phyloP scores from a whole-genome alignment of 257 asterid genomes.

The Forsythia viridissima region DNA sequence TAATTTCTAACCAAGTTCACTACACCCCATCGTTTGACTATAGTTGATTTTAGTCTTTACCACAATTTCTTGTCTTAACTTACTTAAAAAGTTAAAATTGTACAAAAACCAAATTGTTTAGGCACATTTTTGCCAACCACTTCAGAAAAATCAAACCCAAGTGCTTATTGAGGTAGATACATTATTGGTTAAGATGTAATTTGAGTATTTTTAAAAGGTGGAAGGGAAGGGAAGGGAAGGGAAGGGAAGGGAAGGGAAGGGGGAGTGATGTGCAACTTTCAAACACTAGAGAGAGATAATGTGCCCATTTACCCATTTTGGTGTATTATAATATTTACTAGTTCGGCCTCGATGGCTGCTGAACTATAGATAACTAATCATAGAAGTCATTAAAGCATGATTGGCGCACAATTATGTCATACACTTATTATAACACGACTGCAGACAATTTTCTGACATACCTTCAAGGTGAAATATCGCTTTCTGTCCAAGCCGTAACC shows the following conservation, averaged over 20 bases:
- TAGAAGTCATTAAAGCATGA: background rate
- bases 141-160: background rate
- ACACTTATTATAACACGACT: slow-evolving; percentile 5
- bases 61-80: background rate
- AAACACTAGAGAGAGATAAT: background rate
- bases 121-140: background rate
- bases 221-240: background rate
- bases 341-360: background rate
- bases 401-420: background rate
- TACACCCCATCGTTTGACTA: background rate
- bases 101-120: background rate
- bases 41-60: background rate
- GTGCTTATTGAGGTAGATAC: background rate
- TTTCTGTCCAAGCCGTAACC: slow-evolving; percentile 94
- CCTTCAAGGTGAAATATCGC: slow-evolving; percentile 99
- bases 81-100: background rate
- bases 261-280: background rate
- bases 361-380: background rate
- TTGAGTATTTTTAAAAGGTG: background rate
- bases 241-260: no score
- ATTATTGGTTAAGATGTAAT: background rate
- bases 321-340: background rate
- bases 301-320: background rate
- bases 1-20: background rate
- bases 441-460: slow-evolving; percentile 26